phyloP scores from a whole-genome alignment of 805 yeast genomes.

The Saccharomyces jurei region DNA sequence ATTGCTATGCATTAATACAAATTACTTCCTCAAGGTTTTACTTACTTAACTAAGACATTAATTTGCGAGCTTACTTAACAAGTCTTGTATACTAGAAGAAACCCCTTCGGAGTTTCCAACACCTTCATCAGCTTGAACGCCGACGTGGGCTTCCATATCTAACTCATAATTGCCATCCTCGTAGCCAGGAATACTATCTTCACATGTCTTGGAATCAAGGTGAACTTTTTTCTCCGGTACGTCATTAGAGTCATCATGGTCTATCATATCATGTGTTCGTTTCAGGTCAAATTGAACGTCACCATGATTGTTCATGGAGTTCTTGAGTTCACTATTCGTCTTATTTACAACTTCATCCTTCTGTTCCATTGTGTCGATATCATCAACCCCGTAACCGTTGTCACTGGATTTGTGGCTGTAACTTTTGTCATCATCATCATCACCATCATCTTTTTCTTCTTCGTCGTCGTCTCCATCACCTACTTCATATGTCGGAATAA shows the following conservation, averaged over 20 bases:
- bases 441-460: conserved; percentile 6
- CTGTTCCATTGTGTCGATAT: not conserved
- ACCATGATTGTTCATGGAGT: not conserved
- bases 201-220: not conserved
- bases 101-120: conserved; percentile 16
- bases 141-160: conserved; percentile 1
- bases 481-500: conserved; percentile 27
- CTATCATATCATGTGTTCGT: not conserved
- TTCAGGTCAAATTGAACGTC: not conserved
- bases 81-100: conserved; percentile 30
- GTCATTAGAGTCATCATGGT: not conserved
- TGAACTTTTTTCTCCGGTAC: not conserved
- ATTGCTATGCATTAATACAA: not conserved
- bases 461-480: conserved; percentile 16
- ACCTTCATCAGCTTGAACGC: conserved; percentile 9
- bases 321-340: not conserved
- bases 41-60: conserved; percentile 4
- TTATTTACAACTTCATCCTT: not conserved
- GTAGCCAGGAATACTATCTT: not conserved
- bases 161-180: conserved; percentile 6
- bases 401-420: not conserved
- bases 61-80: conserved; percentile 29
- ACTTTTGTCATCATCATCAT: conserved; percentile 1
- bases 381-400: not conserved
- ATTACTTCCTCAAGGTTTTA: not conserved